These are phyloP conservation scores for Epipyxis sp. DNA, from an alignment of 108 stramenopile genomes.

Conservation along the genomic window DNA sequence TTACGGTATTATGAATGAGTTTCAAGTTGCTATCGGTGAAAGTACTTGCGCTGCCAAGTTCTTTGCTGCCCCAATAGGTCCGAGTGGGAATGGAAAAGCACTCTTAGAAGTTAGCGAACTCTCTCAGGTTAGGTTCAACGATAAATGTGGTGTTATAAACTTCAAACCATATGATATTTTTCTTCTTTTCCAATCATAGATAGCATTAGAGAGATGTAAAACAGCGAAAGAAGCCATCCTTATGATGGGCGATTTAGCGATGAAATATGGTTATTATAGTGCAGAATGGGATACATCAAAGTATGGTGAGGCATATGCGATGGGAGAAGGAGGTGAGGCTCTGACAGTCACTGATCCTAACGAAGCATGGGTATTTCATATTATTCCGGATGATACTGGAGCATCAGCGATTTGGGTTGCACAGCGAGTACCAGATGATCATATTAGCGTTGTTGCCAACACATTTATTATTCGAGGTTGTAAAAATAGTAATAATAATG, in stretches of 20 bases:
- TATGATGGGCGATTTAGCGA: slow-evolving; percentile 73
- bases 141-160: no score
- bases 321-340: slow-evolving; percentile 62
- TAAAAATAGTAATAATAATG: no score
- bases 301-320: slow-evolving; percentile 32
- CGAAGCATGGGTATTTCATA: slow-evolving; percentile 77
- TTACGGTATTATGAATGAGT: slow-evolving; percentile 78
- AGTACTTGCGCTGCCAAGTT: slow-evolving; percentile 63
- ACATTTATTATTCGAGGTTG: slow-evolving; percentile 63
- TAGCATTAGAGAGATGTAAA: slow-evolving; percentile 15
- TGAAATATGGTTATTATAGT: slow-evolving; percentile 73
- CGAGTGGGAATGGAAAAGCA: slow-evolving; percentile 62
- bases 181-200: no score
- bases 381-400: slow-evolving; percentile 72
- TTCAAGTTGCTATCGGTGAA: slow-evolving; percentile 70
- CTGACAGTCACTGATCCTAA: slow-evolving; percentile 63
- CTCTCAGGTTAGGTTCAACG: no score
- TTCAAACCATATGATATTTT: no score
- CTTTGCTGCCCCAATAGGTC: slow-evolving; percentile 45
- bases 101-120: slow-evolving; percentile 68
- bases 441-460: slow-evolving; percentile 72
- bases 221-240: slow-evolving; percentile 57
- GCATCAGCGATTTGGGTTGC: slow-evolving; percentile 71
- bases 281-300: slow-evolving; percentile 52
- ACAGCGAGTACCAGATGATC: slow-evolving; percentile 64